Percentiles rank a stretch among this genome's conserved stretches.
These are phyloP conservation scores for Aphanocladium album DNA, from an alignment of 2,329 filamentous ascomycete genomes.

Conservation along the genomic window DNA sequence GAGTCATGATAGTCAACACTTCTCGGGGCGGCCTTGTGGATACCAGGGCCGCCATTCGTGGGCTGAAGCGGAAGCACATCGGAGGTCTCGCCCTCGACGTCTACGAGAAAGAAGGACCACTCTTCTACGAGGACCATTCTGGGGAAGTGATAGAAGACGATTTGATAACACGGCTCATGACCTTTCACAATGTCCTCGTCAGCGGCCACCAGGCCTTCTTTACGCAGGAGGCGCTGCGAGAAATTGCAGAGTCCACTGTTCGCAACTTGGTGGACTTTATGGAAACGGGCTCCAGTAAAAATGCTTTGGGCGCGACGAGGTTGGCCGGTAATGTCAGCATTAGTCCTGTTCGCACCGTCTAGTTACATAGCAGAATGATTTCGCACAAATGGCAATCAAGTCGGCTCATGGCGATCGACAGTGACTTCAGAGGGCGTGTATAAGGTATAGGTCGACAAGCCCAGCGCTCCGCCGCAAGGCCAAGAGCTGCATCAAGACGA, in stretches of 20 bases:
- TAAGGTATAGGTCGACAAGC: no score
- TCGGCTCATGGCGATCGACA: no score
- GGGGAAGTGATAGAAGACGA: constrained; percentile 63
- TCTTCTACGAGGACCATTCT: constrained; percentile 64
- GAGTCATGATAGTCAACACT: constrained; percentile 61
- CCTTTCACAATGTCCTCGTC: constrained; percentile 62
- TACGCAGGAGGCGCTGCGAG: constrained; percentile 57
- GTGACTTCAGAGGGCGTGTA: no score
- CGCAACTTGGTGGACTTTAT: constrained; percentile 48
- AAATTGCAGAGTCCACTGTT: constrained; percentile 58
- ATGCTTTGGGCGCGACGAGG: no score
- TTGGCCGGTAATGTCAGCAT: no score
- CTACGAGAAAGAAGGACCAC: constrained; percentile 58
- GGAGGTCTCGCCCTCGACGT: constrained; percentile 63
- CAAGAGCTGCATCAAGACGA: no score
- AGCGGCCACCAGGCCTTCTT: constrained; percentile 68
- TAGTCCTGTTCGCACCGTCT: no score
- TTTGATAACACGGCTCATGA: constrained; percentile 59
- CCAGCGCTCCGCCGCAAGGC: no score
- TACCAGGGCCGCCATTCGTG: constrained; percentile 53
- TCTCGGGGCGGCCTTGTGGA: constrained; percentile 62
- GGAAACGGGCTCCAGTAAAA: constrained; percentile 14
- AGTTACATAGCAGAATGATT: no score
- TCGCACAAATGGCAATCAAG: no score
- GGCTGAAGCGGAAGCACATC: constrained; percentile 55